Evolutionary conservation across 495 filamentous ascomycete genomes (phyloP), one percentile per base, ranked within the genome.

Genomic region (Clohesyomyces aquaticus): DNA sequence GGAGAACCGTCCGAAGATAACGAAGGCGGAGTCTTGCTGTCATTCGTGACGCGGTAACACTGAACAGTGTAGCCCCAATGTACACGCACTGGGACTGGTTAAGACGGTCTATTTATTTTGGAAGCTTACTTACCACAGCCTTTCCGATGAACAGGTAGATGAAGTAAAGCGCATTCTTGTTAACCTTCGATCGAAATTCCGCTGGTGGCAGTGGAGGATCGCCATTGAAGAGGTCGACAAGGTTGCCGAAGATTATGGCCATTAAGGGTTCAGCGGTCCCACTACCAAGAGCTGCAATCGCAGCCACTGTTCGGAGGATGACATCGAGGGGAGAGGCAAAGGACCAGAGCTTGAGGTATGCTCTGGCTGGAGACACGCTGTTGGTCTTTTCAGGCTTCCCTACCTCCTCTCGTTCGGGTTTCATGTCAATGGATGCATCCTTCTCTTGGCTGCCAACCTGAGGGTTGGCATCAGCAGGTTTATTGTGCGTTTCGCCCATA

Each of bases 1-100:
- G 84, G 77, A 96, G 78, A 70, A 91, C 92, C 46, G 89, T 88
- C 61, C 82, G 79, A 3, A 96, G 82, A 74, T 95, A 96, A 57
- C 88, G 82, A 70, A 91, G 85, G 43, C 91, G 86, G 68, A 96
- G 90, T 77, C 91, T 92, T 61, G 84, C n/a, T 3, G 74, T 73
- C 18, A 69, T 74, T 16, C 73, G 62, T 8, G 72, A 67, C 10
- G 69, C 57, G 14, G 71, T 69, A 16, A 72, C 49, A 12, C 75
- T 61, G 28, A 52, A 75, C 0, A 76, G 55, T 55, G 60, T 18
- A 32, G 42, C 28, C 1, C 32, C 46, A 19, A 23, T 27, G 22
- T 52, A 53, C n/a, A 53, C 48, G 3, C 27, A 53, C 48, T 61
- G n/a, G 8, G 16, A 2, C 0, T 41, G 23, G 41, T 49, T 38